Conservation (phyloP, 176 grass and related monocot species). For the Puccinellia tenuiflora region DNA sequence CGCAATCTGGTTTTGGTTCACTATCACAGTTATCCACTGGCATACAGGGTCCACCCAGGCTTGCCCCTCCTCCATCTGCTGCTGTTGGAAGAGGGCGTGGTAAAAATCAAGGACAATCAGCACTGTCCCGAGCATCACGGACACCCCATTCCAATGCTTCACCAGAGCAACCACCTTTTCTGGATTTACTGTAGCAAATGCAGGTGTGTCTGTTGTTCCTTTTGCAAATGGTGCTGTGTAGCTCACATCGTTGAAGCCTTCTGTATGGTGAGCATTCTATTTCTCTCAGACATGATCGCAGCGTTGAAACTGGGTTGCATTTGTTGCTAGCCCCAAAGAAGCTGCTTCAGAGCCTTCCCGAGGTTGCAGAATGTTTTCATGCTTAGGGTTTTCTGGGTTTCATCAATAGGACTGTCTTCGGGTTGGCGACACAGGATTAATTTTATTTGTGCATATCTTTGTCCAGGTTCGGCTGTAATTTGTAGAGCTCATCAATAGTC, state of each 20-base stretch:
- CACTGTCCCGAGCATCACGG: slow-evolving; percentile 58
- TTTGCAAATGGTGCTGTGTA: not conserved
- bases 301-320: slow-evolving; percentile 2
- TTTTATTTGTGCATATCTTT: slow-evolving; percentile 41
- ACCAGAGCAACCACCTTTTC: slow-evolving; percentile 57
- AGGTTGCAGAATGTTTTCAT: slow-evolving; percentile 24
- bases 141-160: slow-evolving; percentile 44
- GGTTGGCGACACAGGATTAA: not conserved
- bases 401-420: not conserved
- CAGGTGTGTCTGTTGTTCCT: not conserved
- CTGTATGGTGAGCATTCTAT: not conserved
- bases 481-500: slow-evolving; percentile 38
- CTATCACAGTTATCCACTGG: slow-evolving; percentile 27
- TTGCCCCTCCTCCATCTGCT: slow-evolving; percentile 79
- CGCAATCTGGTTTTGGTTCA: slow-evolving; percentile 51
- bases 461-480: slow-evolving; percentile 21
- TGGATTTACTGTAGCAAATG: slow-evolving; percentile 75
- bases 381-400: slow-evolving; percentile 16
- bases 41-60: slow-evolving; percentile 40
- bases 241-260: slow-evolving; percentile 4
- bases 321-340: slow-evolving; percentile 4
- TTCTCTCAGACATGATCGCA: slow-evolving; percentile 6
- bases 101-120: slow-evolving; percentile 81
- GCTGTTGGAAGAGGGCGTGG: slow-evolving; percentile 85
- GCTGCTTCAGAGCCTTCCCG: not conserved